Conservation (phyloP, 768 basidiomycete species). For the Rhodotorula taiwanensis region DNA sequence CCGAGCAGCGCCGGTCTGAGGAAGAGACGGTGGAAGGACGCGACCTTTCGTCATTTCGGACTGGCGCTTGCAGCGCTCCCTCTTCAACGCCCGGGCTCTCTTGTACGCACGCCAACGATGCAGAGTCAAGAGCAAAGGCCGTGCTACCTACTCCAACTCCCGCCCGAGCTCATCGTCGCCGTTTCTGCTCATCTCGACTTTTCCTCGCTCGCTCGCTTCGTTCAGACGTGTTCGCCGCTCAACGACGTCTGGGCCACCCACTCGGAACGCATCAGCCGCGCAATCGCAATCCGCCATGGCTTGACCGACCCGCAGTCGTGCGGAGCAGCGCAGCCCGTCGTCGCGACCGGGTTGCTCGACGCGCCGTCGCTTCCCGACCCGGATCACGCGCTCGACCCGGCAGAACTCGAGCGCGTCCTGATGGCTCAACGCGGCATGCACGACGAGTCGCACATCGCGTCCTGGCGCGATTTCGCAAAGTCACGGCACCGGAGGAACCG, state of each 20-base stretch:
- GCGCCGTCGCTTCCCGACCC: neutral
- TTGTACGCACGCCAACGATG: neutral
- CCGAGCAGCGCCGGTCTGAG: too few species aligned
- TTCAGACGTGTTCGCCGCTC: constrained; percentile 1
- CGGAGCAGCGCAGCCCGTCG: neutral
- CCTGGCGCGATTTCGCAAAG: constrained; percentile 7
- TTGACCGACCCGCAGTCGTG: constrained; percentile 8
- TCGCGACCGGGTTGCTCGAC: neutral
- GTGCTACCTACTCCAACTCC: neutral
- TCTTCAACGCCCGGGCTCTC: neutral
- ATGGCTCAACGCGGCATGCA: neutral
- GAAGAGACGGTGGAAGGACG: too few species aligned
- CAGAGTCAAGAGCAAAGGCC: neutral
- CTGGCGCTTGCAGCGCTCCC: neutral
- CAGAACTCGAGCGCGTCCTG: constrained; percentile 4
- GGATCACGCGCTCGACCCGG: neutral
- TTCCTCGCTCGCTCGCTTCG: neutral
- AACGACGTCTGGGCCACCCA: neutral
- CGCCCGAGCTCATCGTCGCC: constrained; percentile 2
- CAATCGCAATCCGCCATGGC: constrained; percentile 1
- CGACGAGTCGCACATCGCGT: neutral
- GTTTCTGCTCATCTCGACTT: constrained; percentile 10
- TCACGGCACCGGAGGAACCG: neutral
- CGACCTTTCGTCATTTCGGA: neutral
- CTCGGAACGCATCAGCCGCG: constrained; percentile 5